These are phyloP conservation scores for Macadamia integrifolia DNA, from an alignment of 164 flowering plant species.

Conservation along the genomic window DNA sequence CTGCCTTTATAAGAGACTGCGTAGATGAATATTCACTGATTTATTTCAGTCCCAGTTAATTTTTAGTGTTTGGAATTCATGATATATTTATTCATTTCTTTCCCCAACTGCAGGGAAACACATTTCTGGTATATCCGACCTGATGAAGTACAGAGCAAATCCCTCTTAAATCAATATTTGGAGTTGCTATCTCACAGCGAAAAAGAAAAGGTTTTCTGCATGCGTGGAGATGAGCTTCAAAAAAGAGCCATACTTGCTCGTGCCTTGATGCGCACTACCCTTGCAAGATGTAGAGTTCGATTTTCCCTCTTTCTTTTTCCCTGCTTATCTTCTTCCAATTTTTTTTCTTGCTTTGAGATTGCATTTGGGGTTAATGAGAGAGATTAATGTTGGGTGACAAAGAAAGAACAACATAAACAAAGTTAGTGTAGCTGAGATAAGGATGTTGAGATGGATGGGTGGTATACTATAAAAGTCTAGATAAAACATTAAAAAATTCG, in stretches of 20 bases:
- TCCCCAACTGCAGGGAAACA: slow-evolving; percentile 51
- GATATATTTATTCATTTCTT: neutral
- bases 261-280: slow-evolving; percentile 78
- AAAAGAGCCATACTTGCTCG: slow-evolving; percentile 80
- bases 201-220: slow-evolving; percentile 41
- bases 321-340: neutral
- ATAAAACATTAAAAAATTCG: no score
- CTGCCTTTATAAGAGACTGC: no score
- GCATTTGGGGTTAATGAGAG: neutral
- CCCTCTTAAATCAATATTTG: slow-evolving; percentile 48
- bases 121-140: slow-evolving; percentile 86
- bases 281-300: slow-evolving; percentile 65
- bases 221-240: slow-evolving; percentile 46
- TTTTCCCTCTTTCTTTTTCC: neutral
- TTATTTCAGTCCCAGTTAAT: no score
- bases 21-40: no score
- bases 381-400: no score
- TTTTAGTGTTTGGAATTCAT: neutral
- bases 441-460: no score
- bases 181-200: slow-evolving; percentile 65
- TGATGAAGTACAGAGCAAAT: slow-evolving; percentile 54
- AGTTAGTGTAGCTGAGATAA: no score
- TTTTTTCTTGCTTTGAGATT: neutral
- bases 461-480: no score
- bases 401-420: no score